These are phyloP conservation scores for Starmerella bacillaris DNA, from an alignment of 805 yeast species.

Conservation along the genomic window DNA sequence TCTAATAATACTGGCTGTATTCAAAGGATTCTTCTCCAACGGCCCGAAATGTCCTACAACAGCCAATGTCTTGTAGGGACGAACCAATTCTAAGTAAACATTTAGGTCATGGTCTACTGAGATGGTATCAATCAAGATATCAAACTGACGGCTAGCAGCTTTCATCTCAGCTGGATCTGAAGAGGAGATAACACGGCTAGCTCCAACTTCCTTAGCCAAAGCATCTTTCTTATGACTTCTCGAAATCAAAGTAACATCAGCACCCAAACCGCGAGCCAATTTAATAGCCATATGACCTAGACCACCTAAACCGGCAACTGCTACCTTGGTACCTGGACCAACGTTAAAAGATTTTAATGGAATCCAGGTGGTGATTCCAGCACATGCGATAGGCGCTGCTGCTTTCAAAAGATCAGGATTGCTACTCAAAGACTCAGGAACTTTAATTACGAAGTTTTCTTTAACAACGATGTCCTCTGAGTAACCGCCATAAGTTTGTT, in stretches of 20 bases:
- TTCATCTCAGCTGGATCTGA: conserved; percentile 25
- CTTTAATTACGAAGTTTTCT: conserved; percentile 44
- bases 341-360: conserved; percentile 36
- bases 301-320: conserved; percentile 49
- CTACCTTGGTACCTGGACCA: conserved; percentile 37
- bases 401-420: conserved; percentile 25
- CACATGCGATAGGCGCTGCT: conserved; percentile 63
- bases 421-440: conserved; percentile 33
- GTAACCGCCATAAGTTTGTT: conserved; percentile 32
- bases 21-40: conserved; percentile 23
- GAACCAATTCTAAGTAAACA: conserved; percentile 33
- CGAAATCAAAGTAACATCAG: conserved; percentile 42
- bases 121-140: conserved; percentile 37
- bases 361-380: conserved; percentile 55
- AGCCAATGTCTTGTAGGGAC: conserved; percentile 40
- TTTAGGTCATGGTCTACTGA: conserved; percentile 33
- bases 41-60: conserved; percentile 46
- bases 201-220: conserved; percentile 38
- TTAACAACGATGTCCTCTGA: conserved; percentile 25
- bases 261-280: conserved; percentile 45
- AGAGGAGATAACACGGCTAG: conserved; percentile 37
- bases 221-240: conserved; percentile 33
- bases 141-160: conserved; percentile 25
- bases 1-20: conserved; percentile 30
- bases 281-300: conserved; percentile 47